Conservation (phyloP, 345 rosid genomes). For the Ceriops tagal region DNA sequence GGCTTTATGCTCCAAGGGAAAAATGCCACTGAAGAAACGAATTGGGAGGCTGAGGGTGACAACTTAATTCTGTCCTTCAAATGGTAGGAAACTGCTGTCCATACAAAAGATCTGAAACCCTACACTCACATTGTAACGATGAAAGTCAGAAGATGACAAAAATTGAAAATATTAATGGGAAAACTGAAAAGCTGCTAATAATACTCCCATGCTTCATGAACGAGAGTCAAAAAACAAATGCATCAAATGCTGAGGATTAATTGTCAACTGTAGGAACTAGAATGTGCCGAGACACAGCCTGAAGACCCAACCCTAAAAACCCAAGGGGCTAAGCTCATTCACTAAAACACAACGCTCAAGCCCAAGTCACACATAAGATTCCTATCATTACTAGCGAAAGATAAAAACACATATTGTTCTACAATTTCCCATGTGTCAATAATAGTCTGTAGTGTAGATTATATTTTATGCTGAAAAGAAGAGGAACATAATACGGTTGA, state of each 20-base stretch:
- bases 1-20: constrained; percentile 99
- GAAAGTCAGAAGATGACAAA: not conserved
- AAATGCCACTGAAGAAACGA: constrained; percentile 71
- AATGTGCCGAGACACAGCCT: not conserved
- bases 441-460: too few relatives aligned
- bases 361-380: too few relatives aligned
- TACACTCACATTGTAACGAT: constrained; percentile 25
- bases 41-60: constrained; percentile 96
- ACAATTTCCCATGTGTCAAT: too few relatives aligned
- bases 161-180: not conserved
- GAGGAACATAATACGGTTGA: too few relatives aligned
- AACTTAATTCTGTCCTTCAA: constrained; percentile 78
- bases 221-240: not conserved
- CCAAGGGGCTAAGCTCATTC: not conserved
- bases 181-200: not conserved
- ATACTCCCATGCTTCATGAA: too few relatives aligned
- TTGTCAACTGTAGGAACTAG: not conserved
- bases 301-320: not conserved
- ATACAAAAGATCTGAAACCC: constrained; percentile 97
- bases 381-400: too few relatives aligned
- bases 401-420: too few relatives aligned
- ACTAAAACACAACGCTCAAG: too few relatives aligned
- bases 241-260: not conserved
- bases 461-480: too few relatives aligned
- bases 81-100: constrained; percentile 98